Conservation (phyloP, 257 asterid species). For the Nicotiana noctiflora region DNA sequence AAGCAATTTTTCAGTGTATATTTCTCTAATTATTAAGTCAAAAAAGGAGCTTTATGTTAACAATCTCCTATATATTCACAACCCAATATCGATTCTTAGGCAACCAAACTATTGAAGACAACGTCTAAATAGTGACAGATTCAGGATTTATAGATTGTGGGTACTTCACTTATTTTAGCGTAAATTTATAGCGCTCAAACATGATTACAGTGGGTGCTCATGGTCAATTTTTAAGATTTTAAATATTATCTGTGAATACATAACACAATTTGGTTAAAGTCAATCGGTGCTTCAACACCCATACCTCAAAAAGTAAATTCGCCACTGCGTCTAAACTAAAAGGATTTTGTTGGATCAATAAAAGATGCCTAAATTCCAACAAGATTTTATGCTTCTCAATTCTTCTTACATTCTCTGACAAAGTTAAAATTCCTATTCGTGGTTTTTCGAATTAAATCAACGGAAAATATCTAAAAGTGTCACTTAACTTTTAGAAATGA, state of each 20-base stretch:
- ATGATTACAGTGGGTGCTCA: no score
- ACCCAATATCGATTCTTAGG: not conserved
- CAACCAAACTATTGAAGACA: not conserved
- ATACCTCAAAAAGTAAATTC: no score
- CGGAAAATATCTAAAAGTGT: no score
- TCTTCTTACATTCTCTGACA: not conserved
- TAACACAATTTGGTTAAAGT: no score
- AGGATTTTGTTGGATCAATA: not conserved
- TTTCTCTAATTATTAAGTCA: not conserved
- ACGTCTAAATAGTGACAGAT: not conserved
- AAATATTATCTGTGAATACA: no score
- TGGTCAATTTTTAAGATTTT: no score
- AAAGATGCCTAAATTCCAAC: not conserved
- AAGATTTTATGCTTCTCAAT: not conserved
- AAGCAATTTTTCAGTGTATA: not conserved
- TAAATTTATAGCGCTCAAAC: no score
- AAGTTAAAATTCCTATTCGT: not conserved
- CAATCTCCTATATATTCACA: not conserved
- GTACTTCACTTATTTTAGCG: no score
- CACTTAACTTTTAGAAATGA: no score
- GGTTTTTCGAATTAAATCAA: not conserved
- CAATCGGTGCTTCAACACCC: no score
- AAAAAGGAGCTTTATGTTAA: no score
- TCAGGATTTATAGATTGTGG: no score
- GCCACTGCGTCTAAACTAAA: not conserved